phyloP scores from a whole-genome alignment of 2,329 filamentous ascomycete species.

The Eurotiales sp. region DNA sequence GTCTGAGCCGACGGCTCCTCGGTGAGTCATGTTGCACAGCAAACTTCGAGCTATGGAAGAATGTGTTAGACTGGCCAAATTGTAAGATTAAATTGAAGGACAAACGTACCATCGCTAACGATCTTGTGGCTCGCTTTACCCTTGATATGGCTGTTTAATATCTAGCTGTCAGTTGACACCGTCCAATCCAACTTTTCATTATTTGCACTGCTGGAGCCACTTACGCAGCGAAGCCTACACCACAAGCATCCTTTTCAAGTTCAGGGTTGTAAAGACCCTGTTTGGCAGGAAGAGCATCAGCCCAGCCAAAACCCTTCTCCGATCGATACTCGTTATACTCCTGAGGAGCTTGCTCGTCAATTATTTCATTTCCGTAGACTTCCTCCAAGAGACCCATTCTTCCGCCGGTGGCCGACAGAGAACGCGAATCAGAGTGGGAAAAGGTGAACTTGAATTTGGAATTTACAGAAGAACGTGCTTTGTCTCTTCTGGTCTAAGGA shows the following conservation, averaged over 20 bases:
- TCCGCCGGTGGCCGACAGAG: constrained; percentile 42
- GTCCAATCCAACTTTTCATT: too few relatives aligned
- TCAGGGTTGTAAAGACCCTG: constrained; percentile 97
- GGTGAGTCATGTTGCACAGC: constrained; percentile 99
- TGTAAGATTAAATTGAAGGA: constrained; percentile 34
- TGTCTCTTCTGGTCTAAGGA: neutral
- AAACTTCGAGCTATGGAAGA: constrained; percentile 71
- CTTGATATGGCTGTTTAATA: constrained; percentile 76
- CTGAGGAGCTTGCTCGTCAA: constrained; percentile 40
- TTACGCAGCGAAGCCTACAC: constrained; percentile 98
- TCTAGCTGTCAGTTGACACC: constrained; percentile 18
- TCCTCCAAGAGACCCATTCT: constrained; percentile 52
- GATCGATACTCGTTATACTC: constrained; percentile 53
- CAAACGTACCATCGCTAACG: constrained; percentile 82
- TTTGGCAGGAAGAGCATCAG: constrained; percentile 90
- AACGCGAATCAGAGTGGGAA: constrained; percentile 22
- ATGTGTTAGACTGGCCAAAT: too few relatives aligned
- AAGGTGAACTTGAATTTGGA: neutral
- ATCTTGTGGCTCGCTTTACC: constrained; percentile 97
- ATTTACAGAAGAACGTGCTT: neutral
- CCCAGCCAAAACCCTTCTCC: constrained; percentile 78
- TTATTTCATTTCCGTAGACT: constrained; percentile 45
- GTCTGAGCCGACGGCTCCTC: constrained; percentile 95
- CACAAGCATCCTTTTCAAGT: constrained; percentile 97
- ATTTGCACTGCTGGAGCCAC: constrained; percentile 35